Percentiles rank a stretch among this genome's conserved stretches.
Conservation (phyloP, 2,329 filamentous ascomycete species). For the Pestalotiopsis sp. region DNA sequence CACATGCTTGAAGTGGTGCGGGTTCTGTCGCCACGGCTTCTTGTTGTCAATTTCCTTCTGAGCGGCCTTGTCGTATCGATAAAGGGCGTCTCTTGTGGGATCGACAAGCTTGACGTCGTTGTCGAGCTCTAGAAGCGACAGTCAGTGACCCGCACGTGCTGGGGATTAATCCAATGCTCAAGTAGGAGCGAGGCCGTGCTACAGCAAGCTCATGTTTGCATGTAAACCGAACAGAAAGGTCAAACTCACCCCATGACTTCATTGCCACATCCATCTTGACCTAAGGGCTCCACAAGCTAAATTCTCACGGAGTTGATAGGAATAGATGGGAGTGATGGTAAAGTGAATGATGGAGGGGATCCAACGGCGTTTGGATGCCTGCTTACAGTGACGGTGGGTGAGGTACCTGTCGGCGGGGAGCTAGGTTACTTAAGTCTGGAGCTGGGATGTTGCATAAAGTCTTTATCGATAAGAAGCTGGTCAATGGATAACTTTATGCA, state of each 20-base stretch:
- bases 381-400: not conserved
- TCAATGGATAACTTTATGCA: slow-evolving; percentile 9
- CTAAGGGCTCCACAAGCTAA: slow-evolving; percentile 5
- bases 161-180: not conserved
- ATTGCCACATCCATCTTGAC: slow-evolving; percentile 56
- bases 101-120: slow-evolving; percentile 85
- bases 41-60: slow-evolving; percentile 67
- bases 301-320: not conserved
- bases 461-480: not conserved
- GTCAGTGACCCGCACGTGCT: slow-evolving; percentile 12
- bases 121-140: slow-evolving; percentile 69
- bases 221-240: slow-evolving; percentile 10
- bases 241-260: slow-evolving; percentile 60
- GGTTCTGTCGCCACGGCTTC: slow-evolving; percentile 77
- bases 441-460: not conserved
- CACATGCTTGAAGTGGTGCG: slow-evolving; percentile 88
- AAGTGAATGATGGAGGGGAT: not conserved
- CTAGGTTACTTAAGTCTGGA: not conserved
- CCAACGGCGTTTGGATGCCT: not conserved
- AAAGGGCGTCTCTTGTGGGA: slow-evolving; percentile 85
- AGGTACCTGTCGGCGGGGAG: slow-evolving; percentile 1
- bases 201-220: not conserved
- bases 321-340: not conserved
- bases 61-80: slow-evolving; percentile 72
- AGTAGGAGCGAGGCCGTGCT: not conserved